Percentiles rank a stretch among this genome's conserved stretches.
Evolutionary conservation across 305 asterid species (phyloP).

Genomic region (Fraxinus nigra): DNA sequence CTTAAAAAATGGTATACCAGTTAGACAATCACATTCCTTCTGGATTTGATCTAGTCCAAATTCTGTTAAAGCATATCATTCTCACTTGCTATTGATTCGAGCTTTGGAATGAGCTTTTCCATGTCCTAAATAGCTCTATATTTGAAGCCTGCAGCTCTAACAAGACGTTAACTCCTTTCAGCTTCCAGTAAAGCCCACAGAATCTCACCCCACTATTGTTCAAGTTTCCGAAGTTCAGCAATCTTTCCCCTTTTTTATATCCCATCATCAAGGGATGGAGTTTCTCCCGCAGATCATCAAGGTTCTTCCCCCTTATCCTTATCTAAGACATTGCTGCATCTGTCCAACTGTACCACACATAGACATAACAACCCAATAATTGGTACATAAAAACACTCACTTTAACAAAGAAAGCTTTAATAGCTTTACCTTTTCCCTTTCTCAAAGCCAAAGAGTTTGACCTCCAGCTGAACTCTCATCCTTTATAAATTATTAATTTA

Average conservation of each 20-base stretch:
- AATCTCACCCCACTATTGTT: constrained; percentile 61
- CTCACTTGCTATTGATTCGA: constrained; percentile 47
- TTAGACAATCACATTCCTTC: constrained; percentile 88
- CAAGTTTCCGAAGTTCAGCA: constrained; percentile 60
- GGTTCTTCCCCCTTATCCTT: constrained; percentile 40
- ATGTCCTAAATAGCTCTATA: constrained; percentile 82
- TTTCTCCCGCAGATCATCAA: constrained; percentile 80
- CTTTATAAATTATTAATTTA: constrained; percentile 76
- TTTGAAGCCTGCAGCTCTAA: constrained; percentile 76
- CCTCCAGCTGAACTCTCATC: constrained; percentile 77
- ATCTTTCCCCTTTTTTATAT: constrained; percentile 71
- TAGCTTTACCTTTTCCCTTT: constrained; percentile 87
- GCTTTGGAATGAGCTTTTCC: constrained; percentile 60
- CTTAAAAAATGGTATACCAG: constrained; percentile 77
- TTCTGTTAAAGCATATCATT: constrained; percentile 63
- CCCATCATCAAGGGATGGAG: constrained; percentile 80
- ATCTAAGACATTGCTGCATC: constrained; percentile 32
- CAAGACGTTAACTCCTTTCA: constrained; percentile 77
- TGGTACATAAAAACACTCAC: constrained; percentile 28
- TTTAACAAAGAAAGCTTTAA: constrained; percentile 47
- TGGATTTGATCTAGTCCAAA: constrained; percentile 84
- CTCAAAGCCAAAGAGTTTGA: constrained; percentile 82
- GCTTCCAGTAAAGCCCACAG: constrained; percentile 67
- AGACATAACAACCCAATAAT: background rate
- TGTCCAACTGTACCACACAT: background rate